These are phyloP conservation scores for Sarocladium oryzae DNA, from an alignment of 2,329 filamentous ascomycete genomes.

Conservation along the genomic window DNA sequence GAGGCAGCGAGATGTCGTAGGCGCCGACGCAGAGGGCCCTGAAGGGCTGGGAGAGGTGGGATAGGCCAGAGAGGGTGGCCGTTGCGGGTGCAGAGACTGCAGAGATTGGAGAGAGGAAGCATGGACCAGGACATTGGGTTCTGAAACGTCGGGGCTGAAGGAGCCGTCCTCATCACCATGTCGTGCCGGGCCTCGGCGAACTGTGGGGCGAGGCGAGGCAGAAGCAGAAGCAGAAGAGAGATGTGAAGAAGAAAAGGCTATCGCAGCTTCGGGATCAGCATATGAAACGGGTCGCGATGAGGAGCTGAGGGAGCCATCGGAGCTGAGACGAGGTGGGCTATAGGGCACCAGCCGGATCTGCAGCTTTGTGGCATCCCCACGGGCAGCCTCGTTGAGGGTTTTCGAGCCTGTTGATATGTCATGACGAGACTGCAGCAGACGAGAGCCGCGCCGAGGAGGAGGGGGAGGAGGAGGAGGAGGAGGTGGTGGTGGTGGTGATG, in stretches of 20 bases:
- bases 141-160: slow-evolving; percentile 3
- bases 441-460: slow-evolving; percentile 1
- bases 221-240: not conserved
- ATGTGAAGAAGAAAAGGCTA: not conserved
- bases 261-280: slow-evolving; percentile 12
- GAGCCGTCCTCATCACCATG: slow-evolving; percentile 2
- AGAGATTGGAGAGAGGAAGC: not conserved
- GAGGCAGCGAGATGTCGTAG: not conserved
- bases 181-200: slow-evolving; percentile 6
- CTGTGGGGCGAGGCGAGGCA: slow-evolving; percentile 4
- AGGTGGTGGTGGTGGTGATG: not conserved
- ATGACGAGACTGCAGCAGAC: slow-evolving; percentile 2
- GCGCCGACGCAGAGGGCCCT: not conserved
- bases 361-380: slow-evolving; percentile 12
- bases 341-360: slow-evolving; percentile 34
- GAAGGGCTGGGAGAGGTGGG: not conserved
- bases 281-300: slow-evolving; percentile 20
- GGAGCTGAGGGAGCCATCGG: slow-evolving; percentile 20
- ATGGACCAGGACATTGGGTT: slow-evolving; percentile 1
- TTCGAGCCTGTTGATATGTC: slow-evolving; percentile 6
- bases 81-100: not conserved
- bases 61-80: not conserved
- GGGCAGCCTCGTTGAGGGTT: slow-evolving; percentile 13
- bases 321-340: slow-evolving; percentile 28
- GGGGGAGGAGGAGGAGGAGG: not conserved